Evolutionary conservation across 192 early-diverging fungal species (phyloP).

Genomic region (Podila verticillata): DNA sequence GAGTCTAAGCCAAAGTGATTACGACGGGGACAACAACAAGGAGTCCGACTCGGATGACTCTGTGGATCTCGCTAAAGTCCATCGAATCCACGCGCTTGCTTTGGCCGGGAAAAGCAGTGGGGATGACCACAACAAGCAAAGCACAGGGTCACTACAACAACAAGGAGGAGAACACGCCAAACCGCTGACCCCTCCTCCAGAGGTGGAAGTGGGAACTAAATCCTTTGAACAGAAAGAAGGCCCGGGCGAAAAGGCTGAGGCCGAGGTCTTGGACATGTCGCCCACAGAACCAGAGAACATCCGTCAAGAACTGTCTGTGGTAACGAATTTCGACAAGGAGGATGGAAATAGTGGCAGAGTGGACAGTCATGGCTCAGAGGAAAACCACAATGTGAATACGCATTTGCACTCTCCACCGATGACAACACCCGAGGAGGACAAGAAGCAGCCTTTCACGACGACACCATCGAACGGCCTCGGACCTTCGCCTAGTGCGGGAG

Average conservation of each 20-base stretch:
- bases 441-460: neutral
- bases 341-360: neutral
- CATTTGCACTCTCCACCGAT: conserved; percentile 1
- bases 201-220: neutral
- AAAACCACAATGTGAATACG: neutral
- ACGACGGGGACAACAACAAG: neutral
- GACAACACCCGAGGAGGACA: neutral
- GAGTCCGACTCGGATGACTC: neutral
- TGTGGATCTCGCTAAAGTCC: neutral
- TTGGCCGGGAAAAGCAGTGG: neutral
- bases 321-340: neutral
- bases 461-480: neutral
- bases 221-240: neutral
- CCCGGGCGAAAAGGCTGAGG: neutral
- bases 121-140: neutral
- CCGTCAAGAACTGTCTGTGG: neutral
- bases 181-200: neutral
- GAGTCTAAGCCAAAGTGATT: neutral
- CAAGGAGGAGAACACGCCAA: neutral
- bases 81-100: neutral
- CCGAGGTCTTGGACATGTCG: neutral
- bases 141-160: neutral
- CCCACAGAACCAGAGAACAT: neutral
- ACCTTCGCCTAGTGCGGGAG: neutral
- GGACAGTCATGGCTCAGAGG: neutral